Evolutionary conservation across 345 rosid genomes (phyloP).

Genomic region (Clausena lansium): DNA sequence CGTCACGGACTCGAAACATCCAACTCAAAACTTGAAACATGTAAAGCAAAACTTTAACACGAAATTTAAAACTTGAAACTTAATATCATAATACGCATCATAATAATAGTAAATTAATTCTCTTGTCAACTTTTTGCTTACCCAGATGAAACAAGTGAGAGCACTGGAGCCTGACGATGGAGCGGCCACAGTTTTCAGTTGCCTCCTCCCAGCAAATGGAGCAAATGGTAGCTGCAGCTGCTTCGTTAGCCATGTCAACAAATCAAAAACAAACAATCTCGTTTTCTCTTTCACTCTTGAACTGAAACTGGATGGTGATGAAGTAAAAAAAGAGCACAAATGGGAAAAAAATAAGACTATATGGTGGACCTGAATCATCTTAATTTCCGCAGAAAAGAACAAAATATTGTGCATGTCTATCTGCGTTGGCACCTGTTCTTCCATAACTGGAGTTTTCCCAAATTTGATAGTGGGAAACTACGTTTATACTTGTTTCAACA

Average conservation of each 20-base stretch:
- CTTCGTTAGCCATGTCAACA: neutral
- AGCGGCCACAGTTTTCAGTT: conserved; percentile 6
- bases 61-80: too few relatives aligned
- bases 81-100: too few relatives aligned
- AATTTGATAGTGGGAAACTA: neutral
- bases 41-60: too few relatives aligned
- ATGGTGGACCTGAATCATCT: neutral
- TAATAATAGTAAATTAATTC: too few relatives aligned
- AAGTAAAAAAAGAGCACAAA: neutral
- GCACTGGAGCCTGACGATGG: conserved; percentile 18
- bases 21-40: too few relatives aligned
- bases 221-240: neutral
- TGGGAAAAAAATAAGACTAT: neutral
- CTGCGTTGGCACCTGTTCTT: neutral
- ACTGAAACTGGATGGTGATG: neutral
- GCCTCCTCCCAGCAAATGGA: conserved; percentile 16
- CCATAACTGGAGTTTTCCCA: neutral
- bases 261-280: neutral
- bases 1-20: too few relatives aligned
- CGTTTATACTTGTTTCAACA: neutral
- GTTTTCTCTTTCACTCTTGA: neutral
- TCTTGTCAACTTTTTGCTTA: conserved; percentile 1
- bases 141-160: conserved; percentile 24
- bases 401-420: neutral
- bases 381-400: neutral